Evolutionary conservation across 495 filamentous ascomycete species (phyloP).

Genomic region (Massariosphaeria phaeospora): DNA sequence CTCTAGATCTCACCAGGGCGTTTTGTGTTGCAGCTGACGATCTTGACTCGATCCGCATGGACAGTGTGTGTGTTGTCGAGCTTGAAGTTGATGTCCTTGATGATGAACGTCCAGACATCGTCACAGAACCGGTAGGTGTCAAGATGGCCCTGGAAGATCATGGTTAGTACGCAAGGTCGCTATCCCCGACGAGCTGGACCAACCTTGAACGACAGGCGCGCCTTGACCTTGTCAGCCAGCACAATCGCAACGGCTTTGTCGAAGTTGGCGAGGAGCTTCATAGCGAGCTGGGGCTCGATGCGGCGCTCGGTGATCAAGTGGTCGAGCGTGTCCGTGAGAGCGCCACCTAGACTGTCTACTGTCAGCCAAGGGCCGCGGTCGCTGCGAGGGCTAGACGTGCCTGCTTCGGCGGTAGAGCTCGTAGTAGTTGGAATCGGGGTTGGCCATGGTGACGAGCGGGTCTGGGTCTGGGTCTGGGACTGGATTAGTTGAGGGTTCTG

Average conservation of each 20-base stretch:
- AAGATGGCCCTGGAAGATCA: conserved; percentile 73
- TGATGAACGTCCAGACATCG: conserved; percentile 99
- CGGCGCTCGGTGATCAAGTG: conserved; percentile 85
- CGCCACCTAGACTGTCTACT: conserved; percentile 70
- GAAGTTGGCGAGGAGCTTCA: conserved; percentile 93
- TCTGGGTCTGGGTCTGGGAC: background rate
- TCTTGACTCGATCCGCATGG: conserved; percentile 72
- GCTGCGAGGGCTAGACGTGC: conserved; percentile 47
- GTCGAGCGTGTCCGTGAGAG: conserved; percentile 93
- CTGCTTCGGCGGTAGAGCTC: conserved; percentile 97
- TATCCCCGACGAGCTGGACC: background rate
- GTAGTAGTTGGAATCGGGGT: conserved; percentile 59
- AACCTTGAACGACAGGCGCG: conserved; percentile 93
- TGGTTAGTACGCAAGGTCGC: background rate
- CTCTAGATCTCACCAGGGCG: conserved; percentile 58
- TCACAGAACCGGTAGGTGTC: conserved; percentile 99
- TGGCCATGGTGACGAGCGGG: conserved; percentile 31
- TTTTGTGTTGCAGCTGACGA: conserved; percentile 92
- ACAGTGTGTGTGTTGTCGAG: conserved; percentile 63
- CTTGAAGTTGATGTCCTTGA: conserved; percentile 97
- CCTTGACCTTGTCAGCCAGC: conserved; percentile 83
- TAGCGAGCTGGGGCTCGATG: conserved; percentile 95
- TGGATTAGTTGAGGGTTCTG: no score
- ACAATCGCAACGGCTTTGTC: conserved; percentile 85
- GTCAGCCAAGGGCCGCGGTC: conserved; percentile 19